Base-by-base conservation (phyloP, 1,139 yeast species). In the Suhomyces atakaporum region DNA sequence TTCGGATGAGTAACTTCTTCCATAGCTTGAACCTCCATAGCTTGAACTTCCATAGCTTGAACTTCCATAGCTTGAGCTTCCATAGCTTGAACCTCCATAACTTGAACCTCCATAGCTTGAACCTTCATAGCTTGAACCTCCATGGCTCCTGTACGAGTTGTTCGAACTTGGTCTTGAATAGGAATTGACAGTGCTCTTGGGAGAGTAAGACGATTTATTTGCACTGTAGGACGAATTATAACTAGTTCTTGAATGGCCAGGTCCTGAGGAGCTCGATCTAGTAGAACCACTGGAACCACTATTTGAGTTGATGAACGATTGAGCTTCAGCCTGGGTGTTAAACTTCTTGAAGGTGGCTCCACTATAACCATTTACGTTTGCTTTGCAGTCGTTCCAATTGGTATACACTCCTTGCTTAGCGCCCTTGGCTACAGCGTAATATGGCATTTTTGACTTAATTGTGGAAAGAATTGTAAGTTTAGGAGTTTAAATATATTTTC, bases 371-470 rank as follows among this genome's bases (percentile, higher is more conserved):
- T 48, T 46, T 1, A 77, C 81, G 36, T 75, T 73, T 1, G 40
- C 39, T 39, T 66, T 58, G 40, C 81, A 74, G 3, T 62, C 66
- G 3, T 57, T 51, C 92, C 92, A 84, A 27, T 54, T 54, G 11
- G 36, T 44, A 51, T 58, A 83, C 1, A 83, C 63, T 1, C 90
- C 92, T 0, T 62, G 49, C 0, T 46, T 45, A 11, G 72, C 58
- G 7, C 90, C 90, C 9, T 59, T 66, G 5, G 73, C 77, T 2
- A 84, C 89, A 0, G 88, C 89, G 48, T 83, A 83, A 49, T 46
- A 62, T 6, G 62, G 53, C 62, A 57, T 38, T 29, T 32, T 20
- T 19, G n/a, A n/a, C 21, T 5, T 10, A 11, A 16, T 8, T 26
- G 16, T 18, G 20, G 20, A 18, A 6, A 6, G 20, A 18, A 8